Evolutionary conservation across 352 stramenopile species (phyloP), one percentile per base, ranked within the genome.

Genomic region (Globisporangium solare): DNA sequence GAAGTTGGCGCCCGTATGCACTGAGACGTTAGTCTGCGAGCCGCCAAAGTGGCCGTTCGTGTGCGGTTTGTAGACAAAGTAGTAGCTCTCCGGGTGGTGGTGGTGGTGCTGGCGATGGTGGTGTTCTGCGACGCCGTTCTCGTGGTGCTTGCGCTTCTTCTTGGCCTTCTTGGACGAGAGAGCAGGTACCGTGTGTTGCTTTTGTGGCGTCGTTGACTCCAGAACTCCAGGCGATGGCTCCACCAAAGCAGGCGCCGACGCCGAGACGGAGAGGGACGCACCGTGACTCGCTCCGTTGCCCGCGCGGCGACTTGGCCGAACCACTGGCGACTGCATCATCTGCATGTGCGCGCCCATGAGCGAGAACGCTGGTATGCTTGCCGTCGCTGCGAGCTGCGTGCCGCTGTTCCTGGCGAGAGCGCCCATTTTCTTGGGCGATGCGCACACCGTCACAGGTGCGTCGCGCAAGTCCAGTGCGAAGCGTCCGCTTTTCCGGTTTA

Each of bases 331-430:
- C 39, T 77, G 80, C 46, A 75, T 68, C 37, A 67, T 55, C 63
- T 80, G 73, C 24, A 63, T 64, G 42, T 83, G 71, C 15, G 77
- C 75, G 4, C 83, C 59, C 42, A 75, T 73, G 18, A 87, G 65
- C 14, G 79, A 80, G 47, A 64, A 68, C 32, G 51, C 55, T 18
- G 61, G 47, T 10, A 54, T 17, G 1, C 37, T 42, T 20, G 21
- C 39, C 39, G 39, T 43, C 39, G 39, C 39, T n/a, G 39, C 39
- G 12, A 43, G 17, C 39, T 43, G 39, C 39, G 70, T 60, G 41
- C 64, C 60, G 18, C 51, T 60, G 45, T 79, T 72, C 49, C 74
- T 73, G 40, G 54, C 66, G 17, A 68, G 52, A 43, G 56, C 71
- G 46, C 45, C 5, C 22, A 22, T 58, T 15, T 62, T 66, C 60